These are phyloP conservation scores for Polygonum aviculare DNA, from an alignment of 148 eudicot genomes.

Conservation along the genomic window DNA sequence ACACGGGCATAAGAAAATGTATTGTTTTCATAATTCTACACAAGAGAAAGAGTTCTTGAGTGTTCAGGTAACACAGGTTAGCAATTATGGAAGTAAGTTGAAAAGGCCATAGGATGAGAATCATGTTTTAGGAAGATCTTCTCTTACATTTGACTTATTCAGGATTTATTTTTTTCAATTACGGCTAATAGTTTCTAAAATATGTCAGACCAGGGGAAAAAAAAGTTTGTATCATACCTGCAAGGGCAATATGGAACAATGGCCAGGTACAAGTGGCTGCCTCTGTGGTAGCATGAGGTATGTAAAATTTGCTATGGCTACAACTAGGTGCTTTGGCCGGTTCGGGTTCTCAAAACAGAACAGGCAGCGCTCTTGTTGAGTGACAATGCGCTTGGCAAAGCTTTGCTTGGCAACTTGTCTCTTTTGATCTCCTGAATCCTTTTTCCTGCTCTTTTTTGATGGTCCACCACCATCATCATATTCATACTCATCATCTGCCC, in stretches of 20 bases:
- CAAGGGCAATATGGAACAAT: conserved; percentile 77
- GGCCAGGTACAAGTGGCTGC: conserved; percentile 79
- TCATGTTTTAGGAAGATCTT: no score
- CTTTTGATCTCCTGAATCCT: conserved; percentile 36
- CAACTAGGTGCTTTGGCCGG: conserved; percentile 79
- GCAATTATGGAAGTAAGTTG: background rate
- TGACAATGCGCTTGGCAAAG: conserved; percentile 49
- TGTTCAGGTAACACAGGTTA: no score
- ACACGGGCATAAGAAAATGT: no score
- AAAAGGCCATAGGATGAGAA: background rate
- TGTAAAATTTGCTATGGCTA: conserved; percentile 83
- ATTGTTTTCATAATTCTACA: no score
- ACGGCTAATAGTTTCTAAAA: no score
- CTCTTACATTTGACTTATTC: no score
- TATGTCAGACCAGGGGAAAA: no score
- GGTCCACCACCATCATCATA: conserved; percentile 75
- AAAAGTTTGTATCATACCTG: conserved; percentile 34
- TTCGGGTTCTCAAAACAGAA: conserved; percentile 91
- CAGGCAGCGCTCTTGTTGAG: conserved; percentile 85
- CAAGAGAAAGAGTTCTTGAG: no score
- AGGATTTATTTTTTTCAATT: no score
- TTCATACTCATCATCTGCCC: conserved; percentile 94
- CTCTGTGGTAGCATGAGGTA: conserved; percentile 75
- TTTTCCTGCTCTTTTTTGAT: conserved; percentile 47
- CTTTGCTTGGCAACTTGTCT: conserved; percentile 25